phyloP scores from a whole-genome alignment of 352 stramenopile species.

The Aphanomyces euteiches region DNA sequence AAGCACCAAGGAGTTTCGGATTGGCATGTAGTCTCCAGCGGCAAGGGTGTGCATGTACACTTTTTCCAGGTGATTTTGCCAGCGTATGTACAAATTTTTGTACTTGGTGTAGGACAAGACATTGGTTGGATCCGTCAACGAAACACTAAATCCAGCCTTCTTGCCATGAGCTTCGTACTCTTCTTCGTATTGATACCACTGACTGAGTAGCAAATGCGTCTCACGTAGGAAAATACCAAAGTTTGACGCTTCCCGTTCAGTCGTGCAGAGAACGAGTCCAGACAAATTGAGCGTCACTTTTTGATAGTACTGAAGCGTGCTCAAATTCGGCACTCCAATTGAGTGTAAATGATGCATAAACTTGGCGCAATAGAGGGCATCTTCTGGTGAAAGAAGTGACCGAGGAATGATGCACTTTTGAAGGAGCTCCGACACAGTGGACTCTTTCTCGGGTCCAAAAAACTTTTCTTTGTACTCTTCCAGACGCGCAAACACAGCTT shows the following conservation, averaged over 20 bases:
- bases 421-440: conserved; percentile 61
- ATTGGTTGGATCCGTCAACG: conserved; percentile 60
- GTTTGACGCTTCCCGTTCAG: conserved; percentile 78
- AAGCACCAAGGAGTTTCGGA: conserved; percentile 79
- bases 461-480: conserved; percentile 67
- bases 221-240: conserved; percentile 86
- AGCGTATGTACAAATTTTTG: conserved; percentile 67
- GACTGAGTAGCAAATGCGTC: conserved; percentile 58
- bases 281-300: conserved; percentile 74
- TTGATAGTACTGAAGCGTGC: conserved; percentile 77
- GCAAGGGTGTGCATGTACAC: conserved; percentile 61
- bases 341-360: conserved; percentile 80
- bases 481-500: conserved; percentile 74
- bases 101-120: conserved; percentile 65
- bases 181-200: conserved; percentile 73
- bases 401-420: conserved; percentile 78
- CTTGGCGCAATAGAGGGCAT: conserved; percentile 79
- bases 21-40: conserved; percentile 77
- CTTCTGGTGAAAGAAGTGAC: conserved; percentile 72
- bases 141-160: conserved; percentile 68
- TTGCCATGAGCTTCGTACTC: conserved; percentile 80
- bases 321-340: conserved; percentile 68
- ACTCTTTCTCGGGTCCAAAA: conserved; percentile 44
- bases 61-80: conserved; percentile 63
- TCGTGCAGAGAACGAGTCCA: conserved; percentile 73